phyloP scores from a whole-genome alignment of 345 rosid genomes.

The Boechera stricta region DNA sequence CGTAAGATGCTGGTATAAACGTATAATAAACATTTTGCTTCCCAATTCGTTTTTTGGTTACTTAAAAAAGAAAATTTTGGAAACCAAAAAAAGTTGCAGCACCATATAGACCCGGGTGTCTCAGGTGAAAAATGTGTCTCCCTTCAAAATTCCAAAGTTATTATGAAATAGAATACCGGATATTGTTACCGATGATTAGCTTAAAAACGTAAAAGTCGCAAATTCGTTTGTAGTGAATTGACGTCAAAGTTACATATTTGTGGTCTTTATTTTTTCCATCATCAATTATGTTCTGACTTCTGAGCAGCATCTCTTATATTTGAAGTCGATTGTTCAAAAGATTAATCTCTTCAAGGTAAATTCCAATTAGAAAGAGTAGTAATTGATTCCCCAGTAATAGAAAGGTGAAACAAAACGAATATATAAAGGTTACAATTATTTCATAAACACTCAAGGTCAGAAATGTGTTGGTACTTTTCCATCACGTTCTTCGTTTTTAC shows the following conservation, averaged over 20 bases:
- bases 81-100: constrained; percentile 9
- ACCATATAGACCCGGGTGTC: constrained; percentile 10
- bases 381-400: background rate
- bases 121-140: constrained; percentile 11
- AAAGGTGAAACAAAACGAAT: background rate
- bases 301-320: background rate
- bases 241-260: background rate
- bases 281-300: background rate
- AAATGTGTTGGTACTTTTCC: background rate
- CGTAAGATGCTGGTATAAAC: constrained; percentile 27
- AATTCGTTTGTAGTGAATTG: constrained; percentile 34
- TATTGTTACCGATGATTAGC: constrained; percentile 18
- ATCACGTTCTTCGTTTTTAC: constrained; percentile 24
- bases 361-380: background rate
- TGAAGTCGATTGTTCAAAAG: background rate
- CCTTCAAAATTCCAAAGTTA: background rate
- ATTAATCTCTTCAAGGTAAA: background rate
- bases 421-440: background rate
- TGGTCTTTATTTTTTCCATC: background rate
- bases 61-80: background rate
- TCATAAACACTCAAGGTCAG: background rate
- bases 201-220: constrained; percentile 5
- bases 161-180: constrained; percentile 30
- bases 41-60: background rate
- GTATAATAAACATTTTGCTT: constrained; percentile 20